A percentile compares a stretch with the other conserved stretches of the same genome.
phyloP scores from a whole-genome alignment of 495 filamentous ascomycete species.

The Talaromyces stipitatus region DNA sequence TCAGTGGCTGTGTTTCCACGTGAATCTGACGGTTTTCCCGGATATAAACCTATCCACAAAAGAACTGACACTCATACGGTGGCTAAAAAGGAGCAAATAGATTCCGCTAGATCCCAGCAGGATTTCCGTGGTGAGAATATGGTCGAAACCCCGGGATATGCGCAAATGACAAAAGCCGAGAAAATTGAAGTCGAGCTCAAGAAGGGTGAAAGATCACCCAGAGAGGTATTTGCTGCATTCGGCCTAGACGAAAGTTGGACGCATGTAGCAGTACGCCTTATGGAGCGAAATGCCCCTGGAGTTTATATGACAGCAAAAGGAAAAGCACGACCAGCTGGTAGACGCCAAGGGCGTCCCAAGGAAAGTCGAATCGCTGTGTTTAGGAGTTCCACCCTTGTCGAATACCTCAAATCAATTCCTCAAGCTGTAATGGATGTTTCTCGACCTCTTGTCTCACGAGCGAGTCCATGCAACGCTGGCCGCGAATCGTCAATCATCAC shows the following conservation, averaged over 20 bases:
- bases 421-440: background rate
- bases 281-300: slow-evolving; percentile 35
- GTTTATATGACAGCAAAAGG: slow-evolving; percentile 46
- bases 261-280: slow-evolving; percentile 32
- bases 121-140: background rate
- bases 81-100: background rate
- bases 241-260: slow-evolving; percentile 38
- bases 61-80: background rate
- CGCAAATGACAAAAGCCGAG: slow-evolving; percentile 1
- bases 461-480: background rate
- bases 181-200: slow-evolving; percentile 16
- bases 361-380: slow-evolving; percentile 44
- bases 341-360: slow-evolving; percentile 41
- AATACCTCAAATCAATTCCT: slow-evolving; percentile 3
- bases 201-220: slow-evolving; percentile 21
- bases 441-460: background rate
- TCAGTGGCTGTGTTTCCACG: slow-evolving; percentile 2
- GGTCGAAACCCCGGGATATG: background rate
- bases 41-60: background rate
- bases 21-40: background rate
- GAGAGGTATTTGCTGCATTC: slow-evolving; percentile 31
- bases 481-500: background rate
- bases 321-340: slow-evolving; percentile 32
- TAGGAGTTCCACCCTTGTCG: slow-evolving; percentile 20
- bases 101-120: background rate